phyloP scores from a whole-genome alignment of 768 basidiomycete species.

The Piloderma croceum region DNA sequence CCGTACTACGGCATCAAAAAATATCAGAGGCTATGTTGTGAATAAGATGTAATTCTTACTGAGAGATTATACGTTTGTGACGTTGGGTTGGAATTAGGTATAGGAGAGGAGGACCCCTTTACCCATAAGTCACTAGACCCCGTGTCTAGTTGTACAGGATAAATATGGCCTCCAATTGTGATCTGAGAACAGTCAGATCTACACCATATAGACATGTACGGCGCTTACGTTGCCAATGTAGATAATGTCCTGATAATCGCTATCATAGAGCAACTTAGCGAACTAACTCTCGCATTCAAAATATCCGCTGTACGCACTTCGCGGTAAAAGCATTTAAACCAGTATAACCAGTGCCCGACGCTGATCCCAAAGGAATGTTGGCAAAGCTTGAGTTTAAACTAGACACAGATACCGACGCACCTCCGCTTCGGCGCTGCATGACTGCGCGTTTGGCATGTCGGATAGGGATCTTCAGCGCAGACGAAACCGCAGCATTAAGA shows the following conservation, averaged over 20 bases:
- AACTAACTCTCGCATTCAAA: too few species aligned
- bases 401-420: constrained; percentile 12
- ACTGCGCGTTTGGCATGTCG: constrained; percentile 36
- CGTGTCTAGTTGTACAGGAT: constrained; percentile 75
- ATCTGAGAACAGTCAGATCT: background rate
- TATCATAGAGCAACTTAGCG: too few species aligned
- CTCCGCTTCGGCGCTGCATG: constrained; percentile 33
- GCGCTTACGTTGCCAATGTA: background rate
- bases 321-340: constrained; percentile 35
- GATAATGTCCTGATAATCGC: background rate
- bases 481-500: constrained; percentile 32
- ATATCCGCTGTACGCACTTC: constrained; percentile 40
- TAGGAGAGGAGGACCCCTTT: constrained; percentile 38
- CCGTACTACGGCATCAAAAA: constrained; percentile 58
- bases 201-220: background rate
- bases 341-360: constrained; percentile 21
- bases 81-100: constrained; percentile 44
- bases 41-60: constrained; percentile 32
- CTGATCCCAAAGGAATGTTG: constrained; percentile 30
- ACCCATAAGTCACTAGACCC: constrained; percentile 84
- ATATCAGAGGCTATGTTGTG: background rate
- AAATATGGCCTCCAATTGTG: constrained; percentile 36
- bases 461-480: constrained; percentile 45
- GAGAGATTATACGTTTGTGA: constrained; percentile 53
- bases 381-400: constrained; percentile 6